phyloP scores from a whole-genome alignment of 2,329 filamentous ascomycete genomes.

The Penicillium sp. region DNA sequence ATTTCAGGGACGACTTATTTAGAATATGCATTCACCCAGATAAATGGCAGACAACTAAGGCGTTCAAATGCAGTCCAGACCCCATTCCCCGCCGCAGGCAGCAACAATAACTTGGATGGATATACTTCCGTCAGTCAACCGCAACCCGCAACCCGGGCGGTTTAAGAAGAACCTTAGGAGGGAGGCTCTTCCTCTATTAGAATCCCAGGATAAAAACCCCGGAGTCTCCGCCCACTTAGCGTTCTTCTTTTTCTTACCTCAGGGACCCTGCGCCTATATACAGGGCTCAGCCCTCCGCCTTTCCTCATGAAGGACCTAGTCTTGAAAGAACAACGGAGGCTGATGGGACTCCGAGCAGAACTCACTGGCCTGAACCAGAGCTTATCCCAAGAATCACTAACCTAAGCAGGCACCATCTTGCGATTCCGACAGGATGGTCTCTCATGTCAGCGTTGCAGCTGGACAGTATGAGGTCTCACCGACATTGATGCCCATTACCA shows the following conservation, averaged over 20 bases:
- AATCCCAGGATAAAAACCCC: neutral
- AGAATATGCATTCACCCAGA: neutral
- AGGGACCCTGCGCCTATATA: neutral
- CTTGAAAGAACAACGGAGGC: neutral
- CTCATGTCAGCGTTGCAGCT: neutral
- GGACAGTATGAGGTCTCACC: neutral
- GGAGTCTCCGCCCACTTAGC: neutral
- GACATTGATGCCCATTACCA: neutral
- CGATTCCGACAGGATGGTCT: neutral
- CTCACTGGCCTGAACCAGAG: neutral
- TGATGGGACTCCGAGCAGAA: neutral
- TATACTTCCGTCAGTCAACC: neutral
- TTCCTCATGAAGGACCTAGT: neutral
- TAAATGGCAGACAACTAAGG: neutral
- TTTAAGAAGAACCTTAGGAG: neutral
- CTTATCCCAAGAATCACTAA: neutral
- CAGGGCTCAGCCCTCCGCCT: neutral
- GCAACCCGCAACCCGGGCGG: neutral
- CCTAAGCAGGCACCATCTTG: neutral
- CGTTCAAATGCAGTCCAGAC: neutral
- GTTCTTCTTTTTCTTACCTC: neutral
- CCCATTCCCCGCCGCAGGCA: neutral
- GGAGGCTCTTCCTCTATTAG: neutral
- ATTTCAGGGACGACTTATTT: neutral
- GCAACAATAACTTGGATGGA: neutral